Conservation (phyloP, 345 rosid genomes). For the Eucalyptus brandiana region DNA sequence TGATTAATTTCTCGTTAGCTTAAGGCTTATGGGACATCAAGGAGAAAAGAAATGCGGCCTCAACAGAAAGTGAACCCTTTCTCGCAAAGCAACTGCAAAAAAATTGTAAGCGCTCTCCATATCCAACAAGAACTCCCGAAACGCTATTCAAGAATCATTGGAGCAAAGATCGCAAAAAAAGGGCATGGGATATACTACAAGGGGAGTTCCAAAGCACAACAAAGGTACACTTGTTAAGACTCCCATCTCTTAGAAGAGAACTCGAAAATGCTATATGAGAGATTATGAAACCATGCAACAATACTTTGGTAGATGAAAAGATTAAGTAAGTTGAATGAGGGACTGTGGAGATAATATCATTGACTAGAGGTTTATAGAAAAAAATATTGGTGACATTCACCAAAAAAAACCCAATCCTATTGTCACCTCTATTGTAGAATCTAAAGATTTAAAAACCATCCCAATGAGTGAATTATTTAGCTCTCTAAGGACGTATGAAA, state of each 20-base stretch:
- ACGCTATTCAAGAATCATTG: neutral
- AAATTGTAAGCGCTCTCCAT: neutral
- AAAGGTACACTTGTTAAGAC: neutral
- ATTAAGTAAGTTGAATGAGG: neutral
- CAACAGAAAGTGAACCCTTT: neutral
- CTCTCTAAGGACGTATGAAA: neutral
- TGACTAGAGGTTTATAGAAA: neutral
- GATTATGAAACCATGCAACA: neutral
- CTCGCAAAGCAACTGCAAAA: neutral
- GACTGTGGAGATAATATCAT: neutral
- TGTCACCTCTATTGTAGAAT: neutral
- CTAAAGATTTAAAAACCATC: neutral
- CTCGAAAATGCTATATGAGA: neutral
- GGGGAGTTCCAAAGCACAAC: neutral
- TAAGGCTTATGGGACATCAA: neutral
- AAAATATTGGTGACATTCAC: neutral
- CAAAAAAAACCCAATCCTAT: neutral
- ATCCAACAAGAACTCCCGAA: neutral
- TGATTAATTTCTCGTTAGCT: neutral
- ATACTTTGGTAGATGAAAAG: neutral
- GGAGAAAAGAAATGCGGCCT: neutral
- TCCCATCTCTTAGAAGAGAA: neutral
- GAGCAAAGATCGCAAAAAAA: neutral
- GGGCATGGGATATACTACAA: neutral
- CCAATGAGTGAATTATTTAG: neutral